Percentiles rank a stretch among this genome's conserved stretches.
These are phyloP conservation scores for Boeremia lycopersici DNA, from an alignment of 2,329 filamentous ascomycete genomes.

Conservation along the genomic window DNA sequence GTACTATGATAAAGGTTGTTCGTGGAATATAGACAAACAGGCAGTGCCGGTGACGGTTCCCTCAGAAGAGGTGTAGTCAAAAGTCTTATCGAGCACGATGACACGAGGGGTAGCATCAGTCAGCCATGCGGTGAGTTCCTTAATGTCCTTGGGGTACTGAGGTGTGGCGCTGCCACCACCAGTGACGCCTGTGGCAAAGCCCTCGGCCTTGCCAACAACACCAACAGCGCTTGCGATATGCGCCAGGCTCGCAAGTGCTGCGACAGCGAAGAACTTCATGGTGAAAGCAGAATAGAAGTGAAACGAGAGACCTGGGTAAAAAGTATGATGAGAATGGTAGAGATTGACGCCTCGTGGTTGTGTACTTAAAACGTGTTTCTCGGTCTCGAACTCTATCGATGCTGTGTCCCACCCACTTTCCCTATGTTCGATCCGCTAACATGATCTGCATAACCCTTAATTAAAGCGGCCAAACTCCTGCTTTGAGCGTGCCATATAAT, in stretches of 20 bases:
- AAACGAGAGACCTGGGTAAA: conserved; percentile 2
- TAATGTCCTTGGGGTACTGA: conserved; percentile 14
- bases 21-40: not conserved
- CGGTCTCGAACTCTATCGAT: not conserved
- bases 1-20: not conserved
- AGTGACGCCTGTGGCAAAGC: conserved; percentile 17
- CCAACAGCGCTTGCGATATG: conserved; percentile 14
- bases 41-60: conserved; percentile 24
- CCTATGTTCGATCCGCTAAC: not conserved
- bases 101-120: conserved; percentile 40
- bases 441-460: conserved; percentile 4
- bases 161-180: conserved; percentile 19
- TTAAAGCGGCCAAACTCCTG: not conserved
- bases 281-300: not conserved
- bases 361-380: not conserved
- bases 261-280: conserved; percentile 11
- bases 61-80: conserved; percentile 29
- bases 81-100: conserved; percentile 43
- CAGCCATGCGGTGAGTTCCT: conserved; percentile 27
- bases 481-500: not conserved
- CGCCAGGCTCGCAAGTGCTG: conserved; percentile 14
- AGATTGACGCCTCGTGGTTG: not conserved
- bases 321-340: not conserved
- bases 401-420: not conserved
- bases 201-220: conserved; percentile 14